These are phyloP conservation scores for Simmondsia chinensis DNA, from an alignment of 148 eudicot genomes.

Conservation along the genomic window DNA sequence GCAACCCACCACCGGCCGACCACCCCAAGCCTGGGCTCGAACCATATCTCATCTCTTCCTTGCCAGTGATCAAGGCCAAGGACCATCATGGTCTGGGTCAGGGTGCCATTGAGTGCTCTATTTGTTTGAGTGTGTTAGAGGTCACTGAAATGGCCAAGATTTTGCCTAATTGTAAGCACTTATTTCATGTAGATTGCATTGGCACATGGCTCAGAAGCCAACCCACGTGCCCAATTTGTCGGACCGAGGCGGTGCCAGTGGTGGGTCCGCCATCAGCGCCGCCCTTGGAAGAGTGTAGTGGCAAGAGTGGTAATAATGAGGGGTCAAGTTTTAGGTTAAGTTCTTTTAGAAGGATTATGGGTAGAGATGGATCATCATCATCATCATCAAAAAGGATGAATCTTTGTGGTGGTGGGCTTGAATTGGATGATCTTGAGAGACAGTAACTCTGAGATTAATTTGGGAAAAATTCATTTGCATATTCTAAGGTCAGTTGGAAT, in stretches of 20 bases:
- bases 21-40: slow-evolving; percentile 36
- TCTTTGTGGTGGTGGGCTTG: slow-evolving; percentile 18
- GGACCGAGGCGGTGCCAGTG: slow-evolving; percentile 47
- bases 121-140: slow-evolving; percentile 39
- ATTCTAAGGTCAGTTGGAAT: no score
- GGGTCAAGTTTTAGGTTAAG: slow-evolving; percentile 37
- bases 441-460: slow-evolving; percentile 10
- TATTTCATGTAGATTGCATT: slow-evolving; percentile 52
- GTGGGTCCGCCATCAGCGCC: no score
- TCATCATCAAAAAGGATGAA: slow-evolving; percentile 19
- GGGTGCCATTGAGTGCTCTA: slow-evolving; percentile 21
- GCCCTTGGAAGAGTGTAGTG: no score
- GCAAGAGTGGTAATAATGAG: no score
- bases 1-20: slow-evolving; percentile 3
- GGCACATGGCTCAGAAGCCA: slow-evolving; percentile 40
- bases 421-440: slow-evolving; percentile 32
- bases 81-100: not conserved
- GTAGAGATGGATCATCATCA: slow-evolving; percentile 33
- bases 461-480: not conserved
- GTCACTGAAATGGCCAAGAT: slow-evolving; percentile 24
- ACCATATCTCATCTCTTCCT: slow-evolving; percentile 23
- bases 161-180: slow-evolving; percentile 49
- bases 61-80: slow-evolving; percentile 30
- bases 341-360: slow-evolving; percentile 52
- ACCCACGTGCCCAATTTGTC: slow-evolving; percentile 54